These are phyloP conservation scores for Mortierella claussenii DNA, from an alignment of 192 early-diverging fungal species.

Conservation along the genomic window DNA sequence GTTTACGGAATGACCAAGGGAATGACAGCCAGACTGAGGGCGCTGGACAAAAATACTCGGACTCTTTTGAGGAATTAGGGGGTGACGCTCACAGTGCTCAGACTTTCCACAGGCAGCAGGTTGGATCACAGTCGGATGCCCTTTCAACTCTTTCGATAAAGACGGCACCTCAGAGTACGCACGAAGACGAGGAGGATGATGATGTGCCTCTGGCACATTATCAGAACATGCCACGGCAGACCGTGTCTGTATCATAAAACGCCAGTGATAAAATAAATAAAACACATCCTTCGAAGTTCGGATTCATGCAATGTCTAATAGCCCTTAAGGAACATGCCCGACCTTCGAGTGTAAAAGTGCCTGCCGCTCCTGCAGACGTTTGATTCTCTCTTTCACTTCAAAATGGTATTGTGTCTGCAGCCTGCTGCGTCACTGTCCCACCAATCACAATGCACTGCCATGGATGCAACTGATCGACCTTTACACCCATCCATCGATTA, in stretches of 20 bases:
- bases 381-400: constrained; percentile 47
- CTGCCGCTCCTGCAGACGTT: constrained; percentile 4
- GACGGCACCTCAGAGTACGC: constrained; percentile 10
- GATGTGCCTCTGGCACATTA: constrained; percentile 73
- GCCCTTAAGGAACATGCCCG: too few species aligned
- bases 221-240: constrained; percentile 40
- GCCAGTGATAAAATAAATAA: constrained; percentile 11
- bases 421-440: constrained; percentile 1
- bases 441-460: constrained; percentile 28
- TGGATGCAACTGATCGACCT: constrained; percentile 4
- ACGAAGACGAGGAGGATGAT: constrained; percentile 67
- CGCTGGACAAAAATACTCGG: background rate
- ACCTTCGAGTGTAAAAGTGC: constrained; percentile 11
- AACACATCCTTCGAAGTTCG: too few species aligned
- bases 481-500: constrained; percentile 22
- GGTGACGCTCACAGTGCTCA: constrained; percentile 1
- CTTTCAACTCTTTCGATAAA: constrained; percentile 24
- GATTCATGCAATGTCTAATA: too few species aligned
- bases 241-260: constrained; percentile 20
- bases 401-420: constrained; percentile 42
- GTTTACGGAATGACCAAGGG: background rate
- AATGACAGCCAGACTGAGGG: background rate
- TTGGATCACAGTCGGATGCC: constrained; percentile 44
- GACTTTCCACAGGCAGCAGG: constrained; percentile 6
- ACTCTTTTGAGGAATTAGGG: constrained; percentile 19